Percentiles rank a stretch among this genome's conserved stretches.
phyloP scores from a whole-genome alignment of 352 stramenopile species.

The Phytopythium chamaehyphon region DNA sequence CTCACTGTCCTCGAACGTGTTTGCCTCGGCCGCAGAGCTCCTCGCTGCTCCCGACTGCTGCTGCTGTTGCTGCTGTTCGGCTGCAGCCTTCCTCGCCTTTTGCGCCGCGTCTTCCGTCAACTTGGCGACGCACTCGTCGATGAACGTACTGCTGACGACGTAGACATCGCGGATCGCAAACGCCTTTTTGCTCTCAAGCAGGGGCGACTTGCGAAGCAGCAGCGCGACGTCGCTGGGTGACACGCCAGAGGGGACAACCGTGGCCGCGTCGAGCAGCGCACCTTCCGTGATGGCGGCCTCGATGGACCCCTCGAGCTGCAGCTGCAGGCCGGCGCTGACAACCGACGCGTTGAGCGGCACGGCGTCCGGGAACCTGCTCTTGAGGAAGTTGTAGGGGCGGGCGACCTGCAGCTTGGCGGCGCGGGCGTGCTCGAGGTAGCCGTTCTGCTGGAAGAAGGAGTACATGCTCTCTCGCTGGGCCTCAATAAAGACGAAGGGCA shows the following conservation, averaged over 20 bases:
- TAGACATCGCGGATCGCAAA: conserved; percentile 56
- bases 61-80: conserved; percentile 25
- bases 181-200: conserved; percentile 27
- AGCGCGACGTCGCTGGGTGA: conserved; percentile 33
- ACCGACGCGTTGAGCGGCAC: conserved; percentile 62
- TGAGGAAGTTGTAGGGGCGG: conserved; percentile 71
- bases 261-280: conserved; percentile 55
- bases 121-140: conserved; percentile 37
- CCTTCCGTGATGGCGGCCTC: conserved; percentile 67
- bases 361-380: conserved; percentile 61
- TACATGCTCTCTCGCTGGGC: conserved; percentile 71
- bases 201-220: conserved; percentile 42
- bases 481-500: conserved; percentile 74
- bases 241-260: conserved; percentile 60
- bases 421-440: conserved; percentile 61
- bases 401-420: conserved; percentile 57
- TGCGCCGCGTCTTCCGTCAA: conserved; percentile 43
- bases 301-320: conserved; percentile 70
- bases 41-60: conserved; percentile 2
- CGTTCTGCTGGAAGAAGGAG: conserved; percentile 86
- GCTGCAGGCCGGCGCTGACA: conserved; percentile 48
- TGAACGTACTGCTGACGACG: conserved; percentile 55
- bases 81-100: conserved; percentile 34
- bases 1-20: conserved; percentile 32
- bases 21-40: conserved; percentile 10